Evolutionary conservation across 305 asterid genomes (phyloP), one percentile per base, ranked within the genome.

Genomic region (Vinca major): DNA sequence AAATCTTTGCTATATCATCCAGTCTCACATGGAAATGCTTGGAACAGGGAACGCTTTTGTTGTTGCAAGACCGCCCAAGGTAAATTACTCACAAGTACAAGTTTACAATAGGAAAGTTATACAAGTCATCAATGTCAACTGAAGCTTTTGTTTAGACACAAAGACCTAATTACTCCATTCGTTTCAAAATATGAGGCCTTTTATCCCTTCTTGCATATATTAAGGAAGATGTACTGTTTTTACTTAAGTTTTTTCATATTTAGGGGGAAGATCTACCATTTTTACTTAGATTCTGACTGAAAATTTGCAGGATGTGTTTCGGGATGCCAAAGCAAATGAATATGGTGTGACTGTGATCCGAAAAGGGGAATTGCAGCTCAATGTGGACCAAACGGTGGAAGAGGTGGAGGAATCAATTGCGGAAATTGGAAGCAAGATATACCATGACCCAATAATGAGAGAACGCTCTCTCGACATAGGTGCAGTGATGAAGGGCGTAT

Each of bases 11-110:
- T 86, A 89, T 82, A 87, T 89, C 57, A 82, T 93, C 78, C 96
- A 91, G 80, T 85, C 90, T 62, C 93, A 84, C 72, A 69, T 91
- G 95, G 96, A 93, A 78, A 69, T 89, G 85, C 84, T 89, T 5
- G 96, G 96, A 62, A 86, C 78, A 44, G 99, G 99, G 70, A 81
- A 81, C 63, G 96, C 97, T 56, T 89, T 88, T 77, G 95, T 89
- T 64, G 86, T 93, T 72, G 96, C 89, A 62, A 80, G 85, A 73
- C 90, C 87, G 39, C 97, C 99, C 70, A 93, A 93, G 99, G 99
- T 91, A 82, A 73, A 66, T 71, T 26, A 68, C 63, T 76, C 49
- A 67, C 74, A 12, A n/a, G 37, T 13, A 66, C 26, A 16, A 17
- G 2, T 39, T 16, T 51, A 40, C 3, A 20, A 7, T 7, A 44